Evolutionary conservation across 148 eudicot genomes (phyloP), one percentile per base, ranked within the genome.

Genomic region (Nyssa sinensis): DNA sequence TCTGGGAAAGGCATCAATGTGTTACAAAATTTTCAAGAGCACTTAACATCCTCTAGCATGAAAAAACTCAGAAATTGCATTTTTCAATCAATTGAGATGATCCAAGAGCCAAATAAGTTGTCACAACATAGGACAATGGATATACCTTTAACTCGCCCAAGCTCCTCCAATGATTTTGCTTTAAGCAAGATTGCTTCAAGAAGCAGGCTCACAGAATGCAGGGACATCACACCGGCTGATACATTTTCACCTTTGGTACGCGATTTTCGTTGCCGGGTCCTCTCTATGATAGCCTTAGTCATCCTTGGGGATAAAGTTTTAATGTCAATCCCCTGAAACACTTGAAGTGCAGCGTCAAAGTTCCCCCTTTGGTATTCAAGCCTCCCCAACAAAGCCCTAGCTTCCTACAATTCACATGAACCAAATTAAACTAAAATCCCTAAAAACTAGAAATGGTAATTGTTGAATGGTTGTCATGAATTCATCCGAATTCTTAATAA

Each of bases 331-430:
- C 98, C 97, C 66, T 92, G 86, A 67, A 92, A 95, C 16, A 95
- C 91, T 78, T 95, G 94, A 74, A 95, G 88, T 58, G 98, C 97
- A 64, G 91, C 98, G 84, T 85, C 95, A 66, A 86, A 89, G 65
- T 92, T 95, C 62, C 92, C 97, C 76, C 86, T 95, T 71, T 95
- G 98, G 83, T 85, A 92, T 69, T 95, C 98, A 57, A 95, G 93
- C 75, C 97, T 89, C 71, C 98, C 98, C 70, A 95, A 75, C 82
- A 95, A 85, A 39, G 97, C 98, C 88, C 97, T 88, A 74, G 98
- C 98, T 84, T 95, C 98, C 98, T 92, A 79, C 32, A 79, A 68
- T 32, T 55, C 70, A 49, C 58, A 30, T 65, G 53, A 28, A 0
- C 57, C 59, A 29, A 71, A 53, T 35, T 71, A 72, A 74, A 73